These are phyloP conservation scores for Arthromyces matolae DNA, from an alignment of 768 basidiomycete genomes.

Conservation along the genomic window DNA sequence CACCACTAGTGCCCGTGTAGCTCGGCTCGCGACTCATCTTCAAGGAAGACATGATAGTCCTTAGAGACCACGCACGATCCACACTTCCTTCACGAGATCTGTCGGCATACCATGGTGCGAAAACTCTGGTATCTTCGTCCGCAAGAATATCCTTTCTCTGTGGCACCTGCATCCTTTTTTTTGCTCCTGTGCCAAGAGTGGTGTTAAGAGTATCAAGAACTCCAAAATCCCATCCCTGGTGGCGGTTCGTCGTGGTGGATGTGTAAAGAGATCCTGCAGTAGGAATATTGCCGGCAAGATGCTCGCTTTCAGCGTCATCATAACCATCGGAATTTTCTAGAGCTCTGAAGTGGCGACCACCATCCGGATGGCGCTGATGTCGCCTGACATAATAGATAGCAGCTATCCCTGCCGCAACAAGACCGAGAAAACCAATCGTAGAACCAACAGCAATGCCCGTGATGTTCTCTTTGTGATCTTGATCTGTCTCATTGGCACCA, in stretches of 20 bases:
- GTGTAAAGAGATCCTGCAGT: constrained; percentile 22
- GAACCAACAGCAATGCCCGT: constrained; percentile 60
- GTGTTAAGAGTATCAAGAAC: constrained; percentile 20
- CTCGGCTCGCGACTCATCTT: constrained; percentile 40
- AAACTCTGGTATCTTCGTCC: constrained; percentile 66
- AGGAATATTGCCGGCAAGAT: constrained; percentile 30
- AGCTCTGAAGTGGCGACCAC: constrained; percentile 28
- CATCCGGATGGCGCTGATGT: constrained; percentile 17
- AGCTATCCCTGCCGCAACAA: constrained; percentile 42
- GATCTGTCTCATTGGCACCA: constrained; percentile 12
- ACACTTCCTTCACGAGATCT: constrained; percentile 36
- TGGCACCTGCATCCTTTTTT: constrained; percentile 21
- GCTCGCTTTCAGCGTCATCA: constrained; percentile 28
- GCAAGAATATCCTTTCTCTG: constrained; percentile 70
- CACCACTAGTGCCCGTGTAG: constrained; percentile 23
- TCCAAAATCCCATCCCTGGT: constrained; percentile 16
- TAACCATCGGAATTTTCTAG: constrained; percentile 31
- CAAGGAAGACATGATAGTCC: constrained; percentile 38
- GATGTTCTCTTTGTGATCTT: constrained; percentile 20
- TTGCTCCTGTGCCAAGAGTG: constrained; percentile 29
- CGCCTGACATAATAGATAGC: constrained; percentile 45
- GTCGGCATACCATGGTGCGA: constrained; percentile 38
- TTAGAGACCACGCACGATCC: constrained; percentile 54
- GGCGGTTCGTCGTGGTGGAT: not conserved
- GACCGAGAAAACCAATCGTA: constrained; percentile 55